phyloP scores from a whole-genome alignment of 192 early-diverging fungal genomes.

The Umbelopsis sp. region DNA sequence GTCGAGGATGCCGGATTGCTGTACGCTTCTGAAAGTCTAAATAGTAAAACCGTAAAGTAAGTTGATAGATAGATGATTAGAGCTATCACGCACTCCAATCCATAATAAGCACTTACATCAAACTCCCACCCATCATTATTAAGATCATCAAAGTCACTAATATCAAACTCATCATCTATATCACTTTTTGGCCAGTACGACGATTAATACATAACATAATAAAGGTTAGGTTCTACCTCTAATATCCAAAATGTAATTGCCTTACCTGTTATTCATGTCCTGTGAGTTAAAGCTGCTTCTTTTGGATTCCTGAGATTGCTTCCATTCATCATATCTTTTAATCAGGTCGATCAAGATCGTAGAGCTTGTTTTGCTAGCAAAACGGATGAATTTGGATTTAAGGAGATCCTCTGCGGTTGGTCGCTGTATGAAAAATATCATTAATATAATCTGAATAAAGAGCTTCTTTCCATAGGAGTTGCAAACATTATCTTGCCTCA shows the following conservation, averaged over 20 bases:
- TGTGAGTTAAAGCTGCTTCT: constrained; percentile 24
- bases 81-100: background rate
- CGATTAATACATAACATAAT: background rate
- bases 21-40: constrained; percentile 15
- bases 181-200: constrained; percentile 27
- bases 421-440: constrained; percentile 50
- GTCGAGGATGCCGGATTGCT: constrained; percentile 8
- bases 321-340: constrained; percentile 63
- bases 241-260: background rate
- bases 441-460: background rate
- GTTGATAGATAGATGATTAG: background rate
- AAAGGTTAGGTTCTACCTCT: too few relatives aligned
- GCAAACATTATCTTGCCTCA: constrained; percentile 47
- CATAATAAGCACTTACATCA: constrained; percentile 43
- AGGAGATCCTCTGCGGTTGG: constrained; percentile 86
- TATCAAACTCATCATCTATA: constrained; percentile 45
- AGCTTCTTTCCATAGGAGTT: too few relatives aligned
- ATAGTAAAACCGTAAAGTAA: background rate
- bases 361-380: constrained; percentile 52
- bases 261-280: constrained; percentile 30
- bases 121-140: constrained; percentile 55
- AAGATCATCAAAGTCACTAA: constrained; percentile 46
- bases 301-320: constrained; percentile 36
- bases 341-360: constrained; percentile 66
- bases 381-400: constrained; percentile 76